These are phyloP conservation scores for Alternaria arbusti DNA, from an alignment of 2,329 filamentous ascomycete genomes.

Conservation along the genomic window DNA sequence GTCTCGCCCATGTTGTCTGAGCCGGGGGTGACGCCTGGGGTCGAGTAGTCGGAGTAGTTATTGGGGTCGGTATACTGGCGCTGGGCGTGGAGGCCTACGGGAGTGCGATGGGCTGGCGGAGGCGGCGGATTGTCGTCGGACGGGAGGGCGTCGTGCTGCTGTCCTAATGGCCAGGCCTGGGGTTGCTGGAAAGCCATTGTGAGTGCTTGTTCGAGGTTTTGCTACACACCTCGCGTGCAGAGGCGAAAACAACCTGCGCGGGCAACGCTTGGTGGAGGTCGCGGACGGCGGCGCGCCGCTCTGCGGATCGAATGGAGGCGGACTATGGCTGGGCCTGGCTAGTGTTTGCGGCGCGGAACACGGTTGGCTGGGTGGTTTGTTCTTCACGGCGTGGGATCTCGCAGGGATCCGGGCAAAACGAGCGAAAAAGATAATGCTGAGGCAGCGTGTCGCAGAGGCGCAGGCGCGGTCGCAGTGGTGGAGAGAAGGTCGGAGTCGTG, in stretches of 20 bases:
- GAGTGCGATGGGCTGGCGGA: conserved; percentile 42
- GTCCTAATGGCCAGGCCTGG: conserved; percentile 29
- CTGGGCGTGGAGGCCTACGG: conserved; percentile 38
- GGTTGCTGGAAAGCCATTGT: conserved; percentile 31
- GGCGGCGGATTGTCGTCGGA: conserved; percentile 39
- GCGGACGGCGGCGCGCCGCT: conserved; percentile 18
- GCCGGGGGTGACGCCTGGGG: conserved; percentile 59
- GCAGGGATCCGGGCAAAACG: neutral
- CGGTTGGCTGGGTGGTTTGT: conserved; percentile 5
- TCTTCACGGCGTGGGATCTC: neutral
- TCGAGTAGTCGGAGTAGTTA: conserved; percentile 45
- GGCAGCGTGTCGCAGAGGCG: conserved; percentile 1
- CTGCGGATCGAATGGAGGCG: conserved; percentile 13
- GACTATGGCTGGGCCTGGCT: conserved; percentile 5
- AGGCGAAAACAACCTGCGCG: conserved; percentile 7
- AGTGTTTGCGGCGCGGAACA: conserved; percentile 1
- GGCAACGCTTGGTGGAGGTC: conserved; percentile 6
- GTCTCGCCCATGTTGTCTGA: conserved; percentile 70
- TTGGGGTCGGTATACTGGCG: conserved; percentile 34
- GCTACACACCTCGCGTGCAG: conserved; percentile 10
- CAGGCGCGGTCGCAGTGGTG: neutral
- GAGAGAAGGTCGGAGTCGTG: neutral
- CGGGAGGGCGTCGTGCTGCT: conserved; percentile 27
- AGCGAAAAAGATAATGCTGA: neutral
- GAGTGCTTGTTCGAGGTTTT: conserved; percentile 2